These are phyloP conservation scores for Botrytis medusae DNA, from an alignment of 2,329 filamentous ascomycete species.

Conservation along the genomic window DNA sequence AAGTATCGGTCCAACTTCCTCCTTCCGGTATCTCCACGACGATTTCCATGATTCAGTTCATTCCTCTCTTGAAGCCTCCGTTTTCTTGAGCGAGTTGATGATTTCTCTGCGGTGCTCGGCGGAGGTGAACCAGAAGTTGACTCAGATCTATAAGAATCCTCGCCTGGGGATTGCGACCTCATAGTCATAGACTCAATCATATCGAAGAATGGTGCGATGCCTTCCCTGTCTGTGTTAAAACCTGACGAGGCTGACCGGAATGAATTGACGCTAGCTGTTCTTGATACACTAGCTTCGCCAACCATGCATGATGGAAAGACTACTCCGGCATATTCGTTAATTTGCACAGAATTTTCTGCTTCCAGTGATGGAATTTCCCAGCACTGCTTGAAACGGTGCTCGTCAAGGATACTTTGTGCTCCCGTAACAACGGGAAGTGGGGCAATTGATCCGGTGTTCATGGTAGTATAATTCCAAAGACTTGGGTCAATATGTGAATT, in stretches of 20 bases:
- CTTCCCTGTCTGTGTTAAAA: background rate
- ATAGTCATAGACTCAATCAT: background rate
- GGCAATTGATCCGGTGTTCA: background rate
- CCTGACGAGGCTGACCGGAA: background rate
- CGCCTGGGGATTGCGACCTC: background rate
- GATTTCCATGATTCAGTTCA: background rate
- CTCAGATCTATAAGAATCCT: background rate
- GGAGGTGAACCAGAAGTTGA: conserved; percentile 3
- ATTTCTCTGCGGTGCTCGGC: background rate
- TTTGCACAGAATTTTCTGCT: background rate
- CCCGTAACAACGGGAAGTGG: background rate
- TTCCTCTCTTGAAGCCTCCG: background rate
- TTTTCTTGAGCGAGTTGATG: background rate
- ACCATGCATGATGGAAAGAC: background rate
- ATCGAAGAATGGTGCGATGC: background rate
- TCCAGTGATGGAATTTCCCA: background rate
- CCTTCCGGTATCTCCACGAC: conserved; percentile 5
- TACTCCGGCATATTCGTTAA: background rate
- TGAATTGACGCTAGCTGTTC: background rate
- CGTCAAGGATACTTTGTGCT: background rate
- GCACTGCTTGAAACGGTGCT: background rate
- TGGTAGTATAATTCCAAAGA: background rate
- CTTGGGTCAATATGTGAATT: background rate
- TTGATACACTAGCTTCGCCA: background rate
- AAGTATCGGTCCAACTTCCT: conserved; percentile 10